Base-by-base conservation (phyloP, 2,329 filamentous ascomycete genomes). In the Diaporthe nobilis region DNA sequence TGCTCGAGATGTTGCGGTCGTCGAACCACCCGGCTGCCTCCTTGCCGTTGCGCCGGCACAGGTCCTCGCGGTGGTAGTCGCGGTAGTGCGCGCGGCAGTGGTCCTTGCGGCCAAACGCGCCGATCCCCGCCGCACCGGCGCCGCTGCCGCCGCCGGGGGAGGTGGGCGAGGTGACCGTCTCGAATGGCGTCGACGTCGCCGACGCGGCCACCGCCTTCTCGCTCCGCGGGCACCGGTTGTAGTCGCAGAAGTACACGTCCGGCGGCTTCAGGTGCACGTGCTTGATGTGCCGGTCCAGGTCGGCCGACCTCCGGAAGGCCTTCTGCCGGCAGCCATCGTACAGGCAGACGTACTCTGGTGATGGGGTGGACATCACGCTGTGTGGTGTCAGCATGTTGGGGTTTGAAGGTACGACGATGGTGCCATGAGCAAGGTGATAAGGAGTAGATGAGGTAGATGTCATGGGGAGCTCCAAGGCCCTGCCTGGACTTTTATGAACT, bases 71-170 rank as follows among this genome's bases (percentile, higher is more conserved):
- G 84, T 92, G 90, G 77, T 84, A 89, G 61, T 89, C 86, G 44
- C 90, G 86, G 51, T 90, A 85, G 80, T 92, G 90, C 75, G 90
- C 89, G 51, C 90, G 85, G 80, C 86, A 90, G 82, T 91, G 90
- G 77, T 92, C 90, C 44, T 87, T 86, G 47, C 90, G 86, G 78
- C 85, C 84, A 79, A 91, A 91, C 2, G 89, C 86, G 3, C 85
- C 82, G n/a, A 49, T n/a, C 28, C 60, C 60, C 3, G 60, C 60
- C 20, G n/a, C 15, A 7, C 58, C 39, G 22, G 37, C 25, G 58
- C 60, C 61, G 17, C 53, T 47, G 17, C 20, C n/a, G 55, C 39
- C 20, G 55, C 58, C 17, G 28, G 44, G 17, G 6, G 71, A 53
- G 7, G 51, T 1, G 7, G 67, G 13, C 7, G 70, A 34, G 9